Evolutionary conservation across 2,329 filamentous ascomycete genomes (phyloP).

Genomic region (Talaromyces sp.): DNA sequence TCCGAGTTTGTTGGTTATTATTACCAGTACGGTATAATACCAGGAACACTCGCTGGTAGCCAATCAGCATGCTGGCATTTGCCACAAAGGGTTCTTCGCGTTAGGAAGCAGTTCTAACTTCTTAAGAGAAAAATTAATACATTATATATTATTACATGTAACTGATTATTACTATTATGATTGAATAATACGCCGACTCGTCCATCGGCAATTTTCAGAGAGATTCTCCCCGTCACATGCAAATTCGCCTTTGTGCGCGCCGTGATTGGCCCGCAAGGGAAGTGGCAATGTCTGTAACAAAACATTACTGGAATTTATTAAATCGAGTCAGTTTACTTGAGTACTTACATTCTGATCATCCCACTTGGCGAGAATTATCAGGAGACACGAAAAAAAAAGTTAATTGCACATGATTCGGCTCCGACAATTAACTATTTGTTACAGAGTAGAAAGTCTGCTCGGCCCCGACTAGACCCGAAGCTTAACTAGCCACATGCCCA

Average conservation of each 20-base stretch:
- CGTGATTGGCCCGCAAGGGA: neutral
- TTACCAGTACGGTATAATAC: neutral
- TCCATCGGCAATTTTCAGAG: neutral
- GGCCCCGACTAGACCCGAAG: neutral
- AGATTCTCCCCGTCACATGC: neutral
- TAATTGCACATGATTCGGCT: neutral
- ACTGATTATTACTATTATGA: neutral
- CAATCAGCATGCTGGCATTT: neutral
- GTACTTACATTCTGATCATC: too few species aligned
- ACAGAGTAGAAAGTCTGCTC: neutral
- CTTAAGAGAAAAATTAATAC: neutral
- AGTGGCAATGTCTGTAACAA: neutral
- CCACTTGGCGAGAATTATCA: neutral
- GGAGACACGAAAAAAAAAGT: neutral
- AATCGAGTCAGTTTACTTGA: too few species aligned
- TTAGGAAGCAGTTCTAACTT: neutral
- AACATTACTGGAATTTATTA: too few species aligned
- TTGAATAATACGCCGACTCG: neutral
- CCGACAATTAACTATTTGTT: neutral
- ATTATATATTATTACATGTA: neutral
- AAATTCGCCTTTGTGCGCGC: neutral
- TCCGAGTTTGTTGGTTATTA: neutral
- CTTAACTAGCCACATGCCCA: neutral
- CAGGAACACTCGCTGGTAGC: neutral
- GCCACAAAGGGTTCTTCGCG: neutral